A percentile compares a stretch with the other conserved stretches of the same genome.
Evolutionary conservation across 2,329 filamentous ascomycete genomes (phyloP).

Genomic region (Cryphonectria parasitica): DNA sequence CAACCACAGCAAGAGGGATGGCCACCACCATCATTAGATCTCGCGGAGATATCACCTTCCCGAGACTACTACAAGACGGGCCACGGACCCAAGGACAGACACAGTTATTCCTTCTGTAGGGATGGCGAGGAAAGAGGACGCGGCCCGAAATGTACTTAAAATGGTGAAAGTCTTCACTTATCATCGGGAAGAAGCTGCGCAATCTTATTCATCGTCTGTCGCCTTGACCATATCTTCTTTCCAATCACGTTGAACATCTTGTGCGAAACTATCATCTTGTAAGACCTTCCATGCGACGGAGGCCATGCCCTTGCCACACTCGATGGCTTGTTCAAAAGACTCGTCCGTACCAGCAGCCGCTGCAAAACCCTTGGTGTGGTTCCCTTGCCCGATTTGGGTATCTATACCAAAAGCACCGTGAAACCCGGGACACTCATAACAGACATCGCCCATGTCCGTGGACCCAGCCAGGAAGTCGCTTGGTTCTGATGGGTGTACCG

Average conservation of each 20-base stretch:
- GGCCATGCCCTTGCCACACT: slow-evolving; percentile 41
- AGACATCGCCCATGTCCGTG: slow-evolving; percentile 48
- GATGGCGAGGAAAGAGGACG: background rate
- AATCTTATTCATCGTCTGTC: slow-evolving; percentile 25
- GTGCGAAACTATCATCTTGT: slow-evolving; percentile 33
- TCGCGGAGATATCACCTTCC: background rate
- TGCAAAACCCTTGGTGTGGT: slow-evolving; percentile 48
- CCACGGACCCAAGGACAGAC: background rate
- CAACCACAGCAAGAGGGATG: slow-evolving; percentile 22
- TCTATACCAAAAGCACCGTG: slow-evolving; percentile 48
- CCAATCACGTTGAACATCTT: slow-evolving; percentile 34
- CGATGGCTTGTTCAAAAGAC: slow-evolving; percentile 40
- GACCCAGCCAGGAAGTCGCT: slow-evolving; percentile 39
- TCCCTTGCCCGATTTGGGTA: slow-evolving; percentile 40
- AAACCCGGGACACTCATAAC: slow-evolving; percentile 48
- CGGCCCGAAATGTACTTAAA: background rate
- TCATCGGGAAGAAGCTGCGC: background rate
- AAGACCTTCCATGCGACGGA: slow-evolving; percentile 38
- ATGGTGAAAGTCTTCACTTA: background rate
- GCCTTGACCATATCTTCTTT: slow-evolving; percentile 41
- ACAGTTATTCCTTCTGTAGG: background rate
- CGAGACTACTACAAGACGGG: background rate
- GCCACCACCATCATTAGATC: slow-evolving; percentile 10
- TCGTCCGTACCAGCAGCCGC: slow-evolving; percentile 44
- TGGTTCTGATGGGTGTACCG: slow-evolving; percentile 37